Evolutionary conservation across 805 yeast genomes (phyloP), one percentile per base, ranked within the genome.

Genomic region (Ogataea minuta): DNA sequence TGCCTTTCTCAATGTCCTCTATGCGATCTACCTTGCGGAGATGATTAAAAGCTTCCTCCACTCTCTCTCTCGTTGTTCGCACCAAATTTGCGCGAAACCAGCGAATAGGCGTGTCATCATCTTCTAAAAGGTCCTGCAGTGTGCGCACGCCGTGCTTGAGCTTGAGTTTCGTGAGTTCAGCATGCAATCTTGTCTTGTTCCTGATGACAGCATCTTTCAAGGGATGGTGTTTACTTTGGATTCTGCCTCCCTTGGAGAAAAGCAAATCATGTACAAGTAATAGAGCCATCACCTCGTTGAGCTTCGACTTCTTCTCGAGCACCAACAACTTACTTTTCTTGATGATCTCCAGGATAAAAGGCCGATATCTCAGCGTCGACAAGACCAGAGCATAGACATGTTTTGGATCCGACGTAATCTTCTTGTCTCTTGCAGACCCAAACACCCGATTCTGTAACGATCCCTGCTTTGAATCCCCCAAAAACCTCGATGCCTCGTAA

Each of bases 221-320:
- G 0, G 91, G 85, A 45, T 83, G 88, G 53, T 89, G 90, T 6
- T 95, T 95, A 71, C 88, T 82, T 57, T 88, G 95, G 43, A 91
- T 83, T 45, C 96, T 67, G 9, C 95, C 93, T 19, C 78, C 71
- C 47, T 79, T 75, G 5, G 91, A 74, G 41, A 93, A 72, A 5
- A 90, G 60, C 37, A 88, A 67, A 63, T 91, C 99, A 55, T 91
- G 95, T 1, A 82, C 82, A 62, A 91, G 62, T 7, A 91, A 66
- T 37, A 81, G 46, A 2, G 84, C 76, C 33, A 84, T 60, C 11
- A 70, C 64, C 37, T 74, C 76, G 9, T 73, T 73, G 15, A 84
- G 54, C 43, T 71, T 72, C 23, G 59, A 39, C 35, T 63, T 59
- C 41, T 70, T 72, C 23, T 77, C 79, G 26, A 64, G 67, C 25